phyloP scores from a whole-genome alignment of 1,284 basidiomycete species.

The Rhizopogon hawkerae region DNA sequence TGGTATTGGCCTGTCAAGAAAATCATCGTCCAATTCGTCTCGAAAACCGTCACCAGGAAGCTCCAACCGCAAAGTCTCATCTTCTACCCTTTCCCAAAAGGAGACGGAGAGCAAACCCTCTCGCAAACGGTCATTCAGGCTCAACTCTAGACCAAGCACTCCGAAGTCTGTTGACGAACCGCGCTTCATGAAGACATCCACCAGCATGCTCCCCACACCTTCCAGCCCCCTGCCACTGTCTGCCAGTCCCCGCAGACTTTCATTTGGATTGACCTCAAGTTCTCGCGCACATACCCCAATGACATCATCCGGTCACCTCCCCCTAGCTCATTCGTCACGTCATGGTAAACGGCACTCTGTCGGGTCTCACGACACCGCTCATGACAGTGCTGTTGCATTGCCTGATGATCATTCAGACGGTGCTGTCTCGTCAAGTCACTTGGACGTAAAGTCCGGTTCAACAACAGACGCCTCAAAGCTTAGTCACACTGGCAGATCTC shows the following conservation, averaged over 20 bases:
- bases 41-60: slow-evolving; percentile 11
- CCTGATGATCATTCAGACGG: slow-evolving; percentile 18
- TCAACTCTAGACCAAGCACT: slow-evolving; percentile 25
- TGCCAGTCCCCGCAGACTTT: slow-evolving; percentile 28
- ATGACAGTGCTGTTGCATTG: slow-evolving; percentile 29
- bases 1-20: slow-evolving; percentile 36
- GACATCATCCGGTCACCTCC: slow-evolving; percentile 22
- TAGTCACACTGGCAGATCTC: slow-evolving; percentile 9
- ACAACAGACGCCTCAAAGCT: slow-evolving; percentile 11
- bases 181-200: slow-evolving; percentile 15
- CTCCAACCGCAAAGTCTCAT: slow-evolving; percentile 18
- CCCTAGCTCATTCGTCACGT: slow-evolving; percentile 19
- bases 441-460: background rate
- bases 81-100: slow-evolving; percentile 11
- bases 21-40: slow-evolving; percentile 26
- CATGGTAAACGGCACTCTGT: slow-evolving; percentile 24
- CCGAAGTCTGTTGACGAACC: slow-evolving; percentile 25
- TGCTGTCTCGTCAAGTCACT: background rate
- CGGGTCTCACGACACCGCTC: slow-evolving; percentile 24
- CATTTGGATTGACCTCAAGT: slow-evolving; percentile 21
- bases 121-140: slow-evolving; percentile 26
- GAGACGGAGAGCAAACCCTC: slow-evolving; percentile 13
- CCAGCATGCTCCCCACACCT: slow-evolving; percentile 20
- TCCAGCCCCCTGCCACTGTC: slow-evolving; percentile 24
- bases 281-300: slow-evolving; percentile 26